phyloP scores from a whole-genome alignment of 2,329 filamentous ascomycete genomes.

The Aspergillus viridinutans region DNA sequence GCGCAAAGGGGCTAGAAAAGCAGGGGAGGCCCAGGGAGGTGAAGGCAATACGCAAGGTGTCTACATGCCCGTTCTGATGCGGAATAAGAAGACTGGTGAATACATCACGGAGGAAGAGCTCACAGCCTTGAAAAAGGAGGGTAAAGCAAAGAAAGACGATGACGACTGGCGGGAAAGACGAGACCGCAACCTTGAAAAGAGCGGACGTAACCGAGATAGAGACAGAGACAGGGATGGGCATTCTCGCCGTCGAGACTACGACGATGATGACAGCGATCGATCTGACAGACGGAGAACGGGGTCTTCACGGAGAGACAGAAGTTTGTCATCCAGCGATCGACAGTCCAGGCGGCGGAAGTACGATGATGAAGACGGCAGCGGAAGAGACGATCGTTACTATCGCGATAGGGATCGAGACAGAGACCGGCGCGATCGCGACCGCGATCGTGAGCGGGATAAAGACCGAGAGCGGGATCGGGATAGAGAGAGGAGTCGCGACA shows the following conservation, averaged over 20 bases:
- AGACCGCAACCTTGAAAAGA: constrained; percentile 41
- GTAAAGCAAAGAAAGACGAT: constrained; percentile 41
- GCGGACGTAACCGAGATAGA: constrained; percentile 32
- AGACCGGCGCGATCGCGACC: constrained; percentile 27
- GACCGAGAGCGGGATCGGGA: constrained; percentile 22
- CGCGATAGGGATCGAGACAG: constrained; percentile 23
- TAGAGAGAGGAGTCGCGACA: constrained; percentile 27
- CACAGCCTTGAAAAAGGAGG: constrained; percentile 47
- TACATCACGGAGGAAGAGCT: constrained; percentile 60
- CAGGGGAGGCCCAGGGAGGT: constrained; percentile 44
- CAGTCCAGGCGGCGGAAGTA: constrained; percentile 34
- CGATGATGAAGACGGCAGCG: constrained; percentile 33
- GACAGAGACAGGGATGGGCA: constrained; percentile 21
- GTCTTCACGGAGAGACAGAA: constrained; percentile 36
- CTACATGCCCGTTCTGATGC: constrained; percentile 60
- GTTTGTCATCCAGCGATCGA: constrained; percentile 31
- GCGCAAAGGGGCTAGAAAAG: constrained; percentile 54
- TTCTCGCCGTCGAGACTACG: constrained; percentile 29
- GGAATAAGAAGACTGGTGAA: constrained; percentile 60
- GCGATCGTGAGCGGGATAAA: constrained; percentile 21
- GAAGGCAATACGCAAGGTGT: constrained; percentile 42
- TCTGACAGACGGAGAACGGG: constrained; percentile 36
- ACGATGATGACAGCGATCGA: constrained; percentile 28
- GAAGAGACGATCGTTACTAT: constrained; percentile 33
- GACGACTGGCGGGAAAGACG: constrained; percentile 44